These are phyloP conservation scores for Cladophialophora immunda DNA, from an alignment of 2,329 filamentous ascomycete genomes.

Conservation along the genomic window DNA sequence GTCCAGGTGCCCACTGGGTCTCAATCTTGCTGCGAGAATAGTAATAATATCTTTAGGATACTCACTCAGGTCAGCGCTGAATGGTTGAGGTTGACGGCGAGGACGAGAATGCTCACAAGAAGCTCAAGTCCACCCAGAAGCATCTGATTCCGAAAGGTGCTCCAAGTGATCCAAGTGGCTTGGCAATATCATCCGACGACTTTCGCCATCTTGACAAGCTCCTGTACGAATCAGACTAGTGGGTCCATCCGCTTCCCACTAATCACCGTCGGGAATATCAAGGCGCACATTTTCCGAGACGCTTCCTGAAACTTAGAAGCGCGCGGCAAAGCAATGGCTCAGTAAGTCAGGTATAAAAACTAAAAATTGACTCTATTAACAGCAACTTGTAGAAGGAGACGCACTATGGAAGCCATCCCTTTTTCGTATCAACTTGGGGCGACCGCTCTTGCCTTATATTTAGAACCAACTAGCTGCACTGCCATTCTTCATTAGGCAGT, in stretches of 20 bases:
- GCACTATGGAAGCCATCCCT: no score
- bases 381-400: no score
- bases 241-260: constrained; percentile 13
- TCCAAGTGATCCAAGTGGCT: constrained; percentile 14
- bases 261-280: constrained; percentile 14
- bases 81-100: constrained; percentile 10
- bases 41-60: constrained; percentile 15
- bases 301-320: constrained; percentile 10
- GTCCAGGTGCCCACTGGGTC: constrained; percentile 14
- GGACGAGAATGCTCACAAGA: constrained; percentile 17
- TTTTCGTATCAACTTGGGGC: no score
- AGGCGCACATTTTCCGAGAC: constrained; percentile 8
- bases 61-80: constrained; percentile 16
- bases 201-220: constrained; percentile 14
- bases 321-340: not conserved
- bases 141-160: constrained; percentile 16
- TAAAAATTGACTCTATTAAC: no score
- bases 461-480: no score
- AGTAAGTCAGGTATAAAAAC: no score
- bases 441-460: no score
- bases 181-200: constrained; percentile 17
- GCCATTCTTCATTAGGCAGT: no score
- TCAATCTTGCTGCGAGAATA: constrained; percentile 18
- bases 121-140: constrained; percentile 13
- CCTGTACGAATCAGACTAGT: constrained; percentile 19